Base-by-base conservation (phyloP, 192 early-diverging fungal genomes). In the Coemansia sp. region DNA sequence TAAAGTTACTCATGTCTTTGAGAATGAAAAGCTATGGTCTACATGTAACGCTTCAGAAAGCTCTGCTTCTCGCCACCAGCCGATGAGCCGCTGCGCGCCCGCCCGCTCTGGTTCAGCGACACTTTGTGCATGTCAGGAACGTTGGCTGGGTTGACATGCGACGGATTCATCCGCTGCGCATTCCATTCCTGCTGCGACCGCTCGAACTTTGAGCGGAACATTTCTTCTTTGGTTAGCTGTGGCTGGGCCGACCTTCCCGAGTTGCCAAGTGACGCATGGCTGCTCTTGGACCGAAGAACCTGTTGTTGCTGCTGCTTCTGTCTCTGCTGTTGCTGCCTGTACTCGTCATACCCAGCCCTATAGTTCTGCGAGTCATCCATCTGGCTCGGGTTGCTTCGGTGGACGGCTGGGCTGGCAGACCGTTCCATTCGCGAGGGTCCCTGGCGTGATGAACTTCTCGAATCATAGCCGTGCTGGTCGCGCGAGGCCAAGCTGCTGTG, bases 161-260 rank as follows among this genome's bases (percentile, higher is more conserved):
- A 3, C 21, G 60, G 12, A 53, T 38, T 62, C 14, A 24, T 25
- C 38, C 43, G 68, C 45, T 72, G 72, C 62, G 66, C 62, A 25
- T 75, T 60, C 78, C 78, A 81, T 48, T 81, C 72, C 47, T 61
- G 62, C 68, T 81, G 69, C 51, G 78, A 81, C 72, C 60, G 52
- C 35, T 75, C 78, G 51, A 81, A 69, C 69, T 81, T 81, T 21
- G 72, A 69, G 53, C 78, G 65, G 59, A 81, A 81, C 61, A 69
- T 19, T 14, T 81, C 72, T 60, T 81, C 78, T 56, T 72, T 72
- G 62, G 53, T 75, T 56, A 69, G 57, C 39, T 15, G 62, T 4
- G 62, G 69, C 5, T 64, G 67, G n/a, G 53, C 48, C 2, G 62
- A 39, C 8, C 67, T 50, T 2, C 53, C 35, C 15, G 60, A 24